These are phyloP conservation scores for Cystobasidiopsis lactophilus DNA, from an alignment of 768 basidiomycete species.

Conservation along the genomic window DNA sequence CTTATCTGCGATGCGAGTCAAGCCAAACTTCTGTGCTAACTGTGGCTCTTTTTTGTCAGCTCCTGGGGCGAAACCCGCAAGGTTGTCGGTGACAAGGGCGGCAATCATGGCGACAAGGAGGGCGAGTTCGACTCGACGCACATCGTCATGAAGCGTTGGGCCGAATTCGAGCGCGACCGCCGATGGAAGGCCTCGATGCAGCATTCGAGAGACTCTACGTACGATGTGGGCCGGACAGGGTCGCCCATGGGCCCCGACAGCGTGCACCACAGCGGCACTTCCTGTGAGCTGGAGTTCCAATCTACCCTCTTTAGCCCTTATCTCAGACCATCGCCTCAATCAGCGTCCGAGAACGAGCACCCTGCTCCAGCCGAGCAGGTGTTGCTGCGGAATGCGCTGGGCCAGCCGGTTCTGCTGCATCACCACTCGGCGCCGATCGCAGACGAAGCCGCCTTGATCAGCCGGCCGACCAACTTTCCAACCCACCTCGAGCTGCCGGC, in stretches of 20 bases:
- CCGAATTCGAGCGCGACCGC: slow-evolving; percentile 86
- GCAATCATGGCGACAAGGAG: slow-evolving; percentile 68
- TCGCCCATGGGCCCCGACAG: background rate
- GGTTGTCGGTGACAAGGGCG: slow-evolving; percentile 40
- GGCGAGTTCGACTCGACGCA: slow-evolving; percentile 90
- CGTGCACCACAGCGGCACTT: background rate
- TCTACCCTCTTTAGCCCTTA: background rate
- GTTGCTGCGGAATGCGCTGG: background rate
- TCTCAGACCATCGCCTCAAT: background rate
- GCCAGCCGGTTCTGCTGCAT: background rate
- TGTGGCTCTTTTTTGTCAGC: no score
- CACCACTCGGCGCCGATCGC: background rate
- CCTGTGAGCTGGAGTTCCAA: background rate
- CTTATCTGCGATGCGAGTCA: background rate
- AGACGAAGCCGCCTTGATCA: background rate
- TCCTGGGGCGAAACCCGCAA: slow-evolving; percentile 90
- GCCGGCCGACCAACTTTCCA: background rate
- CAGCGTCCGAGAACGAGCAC: background rate
- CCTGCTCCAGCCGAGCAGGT: background rate
- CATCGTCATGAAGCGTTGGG: slow-evolving; percentile 99
- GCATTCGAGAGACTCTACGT: background rate
- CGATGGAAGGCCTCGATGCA: slow-evolving; percentile 42
- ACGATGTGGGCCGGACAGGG: background rate
- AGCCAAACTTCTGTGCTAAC: slow-evolving; percentile 19
- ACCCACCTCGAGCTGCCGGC: slow-evolving; percentile 1